Conservation (phyloP, 176 grass and related monocot genomes). For the Guadua angustifolia region DNA sequence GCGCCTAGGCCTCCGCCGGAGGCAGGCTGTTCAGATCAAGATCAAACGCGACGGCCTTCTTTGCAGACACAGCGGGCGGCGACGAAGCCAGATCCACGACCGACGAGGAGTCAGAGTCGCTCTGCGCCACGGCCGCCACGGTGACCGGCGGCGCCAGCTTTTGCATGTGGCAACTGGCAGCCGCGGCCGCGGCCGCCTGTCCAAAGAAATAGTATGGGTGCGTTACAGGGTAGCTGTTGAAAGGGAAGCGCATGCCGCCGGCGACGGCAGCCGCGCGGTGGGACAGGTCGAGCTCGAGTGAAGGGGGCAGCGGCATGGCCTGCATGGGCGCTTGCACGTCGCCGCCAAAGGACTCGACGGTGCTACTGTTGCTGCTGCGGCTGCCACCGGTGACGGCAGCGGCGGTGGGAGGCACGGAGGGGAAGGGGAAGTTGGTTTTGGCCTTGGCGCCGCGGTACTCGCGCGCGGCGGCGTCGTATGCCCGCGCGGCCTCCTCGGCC, state of each 20-base stretch:
- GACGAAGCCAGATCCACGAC: constrained; percentile 62
- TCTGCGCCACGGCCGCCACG: constrained; percentile 49
- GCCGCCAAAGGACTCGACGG: constrained; percentile 67
- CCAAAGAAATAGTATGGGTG: constrained; percentile 67
- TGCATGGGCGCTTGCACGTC: constrained; percentile 58
- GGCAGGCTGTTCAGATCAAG: constrained; percentile 86
- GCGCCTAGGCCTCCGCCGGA: constrained; percentile 53
- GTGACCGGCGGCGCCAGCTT: constrained; percentile 35
- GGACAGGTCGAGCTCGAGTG: constrained; percentile 63
- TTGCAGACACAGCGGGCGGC: constrained; percentile 35
- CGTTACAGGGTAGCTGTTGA: constrained; percentile 46
- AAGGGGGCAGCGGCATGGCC: constrained; percentile 52
- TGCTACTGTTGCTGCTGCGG: constrained; percentile 86
- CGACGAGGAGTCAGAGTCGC: constrained; percentile 86
- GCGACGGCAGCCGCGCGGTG: constrained; percentile 35
- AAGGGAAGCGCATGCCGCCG: constrained; percentile 49
- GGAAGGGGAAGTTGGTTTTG: constrained; percentile 87
- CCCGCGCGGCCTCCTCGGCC: constrained; percentile 81
- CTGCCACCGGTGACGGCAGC: constrained; percentile 42
- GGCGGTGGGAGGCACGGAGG: background rate
- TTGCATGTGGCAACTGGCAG: constrained; percentile 34
- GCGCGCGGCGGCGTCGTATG: constrained; percentile 84
- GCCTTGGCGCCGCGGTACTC: constrained; percentile 87
- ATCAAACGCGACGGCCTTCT: constrained; percentile 49
- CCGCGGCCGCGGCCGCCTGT: constrained; percentile 25